Evolutionary conservation across 2,329 filamentous ascomycete species (phyloP).

Genomic region (Eutypella sp.): DNA sequence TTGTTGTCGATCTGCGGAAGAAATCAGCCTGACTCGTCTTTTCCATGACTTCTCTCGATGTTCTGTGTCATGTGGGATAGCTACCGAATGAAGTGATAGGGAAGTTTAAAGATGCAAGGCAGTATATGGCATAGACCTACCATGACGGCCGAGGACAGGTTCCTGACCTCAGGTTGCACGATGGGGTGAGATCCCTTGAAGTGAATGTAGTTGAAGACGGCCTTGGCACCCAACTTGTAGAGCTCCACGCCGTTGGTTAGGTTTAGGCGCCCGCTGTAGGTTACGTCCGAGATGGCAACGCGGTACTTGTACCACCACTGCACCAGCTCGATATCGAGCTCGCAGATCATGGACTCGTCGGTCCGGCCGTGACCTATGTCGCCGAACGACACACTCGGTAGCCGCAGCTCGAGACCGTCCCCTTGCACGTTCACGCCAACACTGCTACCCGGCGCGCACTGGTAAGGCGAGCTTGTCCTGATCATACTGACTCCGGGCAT

Average conservation of each 20-base stretch:
- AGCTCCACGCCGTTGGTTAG: slow-evolving; percentile 11
- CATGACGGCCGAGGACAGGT: slow-evolving; percentile 14
- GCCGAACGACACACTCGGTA: slow-evolving; percentile 7
- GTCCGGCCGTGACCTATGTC: slow-evolving; percentile 10
- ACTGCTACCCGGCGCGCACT: slow-evolving; percentile 11
- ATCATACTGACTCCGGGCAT: slow-evolving; percentile 7
- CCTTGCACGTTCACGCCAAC: slow-evolving; percentile 10
- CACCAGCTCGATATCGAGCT: slow-evolving; percentile 11
- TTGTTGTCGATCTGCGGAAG: slow-evolving; percentile 9
- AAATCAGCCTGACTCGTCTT: not conserved
- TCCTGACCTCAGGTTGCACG: slow-evolving; percentile 13
- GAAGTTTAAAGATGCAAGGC: not conserved
- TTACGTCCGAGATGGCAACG: slow-evolving; percentile 9
- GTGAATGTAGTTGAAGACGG: slow-evolving; percentile 11
- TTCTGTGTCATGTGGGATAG: too few species aligned
- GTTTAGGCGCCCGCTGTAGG: slow-evolving; percentile 11
- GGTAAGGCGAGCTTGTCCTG: slow-evolving; percentile 4
- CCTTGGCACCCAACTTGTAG: slow-evolving; percentile 6
- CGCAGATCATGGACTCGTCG: slow-evolving; percentile 7
- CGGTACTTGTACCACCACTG: slow-evolving; percentile 15
- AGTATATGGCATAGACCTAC: slow-evolving; percentile 3
- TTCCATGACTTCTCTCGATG: too few species aligned
- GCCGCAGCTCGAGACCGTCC: slow-evolving; percentile 7
- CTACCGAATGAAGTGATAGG: not conserved
- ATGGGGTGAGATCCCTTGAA: slow-evolving; percentile 7